Evolutionary conservation across 805 yeast genomes (phyloP).

Genomic region (Lipomyces starkeyi): DNA sequence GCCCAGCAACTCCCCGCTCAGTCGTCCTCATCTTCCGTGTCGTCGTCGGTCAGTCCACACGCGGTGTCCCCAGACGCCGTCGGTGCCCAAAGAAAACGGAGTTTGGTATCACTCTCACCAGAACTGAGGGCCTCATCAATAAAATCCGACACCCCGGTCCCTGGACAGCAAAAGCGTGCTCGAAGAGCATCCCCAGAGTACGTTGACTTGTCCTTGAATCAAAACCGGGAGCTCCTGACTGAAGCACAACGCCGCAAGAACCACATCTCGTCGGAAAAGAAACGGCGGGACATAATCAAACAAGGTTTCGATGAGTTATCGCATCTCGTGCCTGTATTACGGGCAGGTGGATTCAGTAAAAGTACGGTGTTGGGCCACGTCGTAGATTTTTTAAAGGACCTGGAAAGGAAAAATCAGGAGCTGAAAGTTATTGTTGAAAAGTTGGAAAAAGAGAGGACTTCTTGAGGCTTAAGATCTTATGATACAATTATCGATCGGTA

Average conservation of each 20-base stretch:
- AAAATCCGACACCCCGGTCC: background rate
- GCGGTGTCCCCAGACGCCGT: background rate
- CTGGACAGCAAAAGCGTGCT: conserved; percentile 9
- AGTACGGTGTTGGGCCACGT: conserved; percentile 34
- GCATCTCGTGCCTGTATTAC: conserved; percentile 46
- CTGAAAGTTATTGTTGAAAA: conserved; percentile 21
- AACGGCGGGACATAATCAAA: conserved; percentile 50
- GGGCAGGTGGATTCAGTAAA: conserved; percentile 38
- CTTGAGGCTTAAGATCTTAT: background rate
- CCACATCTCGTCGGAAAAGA: conserved; percentile 50
- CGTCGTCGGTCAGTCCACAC: background rate
- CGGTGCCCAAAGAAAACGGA: background rate
- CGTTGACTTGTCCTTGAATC: background rate
- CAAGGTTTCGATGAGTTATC: conserved; percentile 48
- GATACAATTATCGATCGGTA: background rate
- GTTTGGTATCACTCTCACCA: conserved; percentile 6
- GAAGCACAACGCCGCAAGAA: conserved; percentile 49
- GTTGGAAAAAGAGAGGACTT: conserved; percentile 1
- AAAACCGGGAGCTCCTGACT: conserved; percentile 41
- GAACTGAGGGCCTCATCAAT: background rate
- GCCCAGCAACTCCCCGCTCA: background rate
- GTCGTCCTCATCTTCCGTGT: conserved; percentile 4
- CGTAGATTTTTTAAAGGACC: conserved; percentile 22
- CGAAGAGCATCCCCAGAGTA: background rate
- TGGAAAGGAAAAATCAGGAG: conserved; percentile 28